A percentile compares a stretch with the other conserved stretches of the same genome.
These are phyloP conservation scores for Sporothrix humicola DNA, from an alignment of 2,329 filamentous ascomycete species.

Conservation along the genomic window DNA sequence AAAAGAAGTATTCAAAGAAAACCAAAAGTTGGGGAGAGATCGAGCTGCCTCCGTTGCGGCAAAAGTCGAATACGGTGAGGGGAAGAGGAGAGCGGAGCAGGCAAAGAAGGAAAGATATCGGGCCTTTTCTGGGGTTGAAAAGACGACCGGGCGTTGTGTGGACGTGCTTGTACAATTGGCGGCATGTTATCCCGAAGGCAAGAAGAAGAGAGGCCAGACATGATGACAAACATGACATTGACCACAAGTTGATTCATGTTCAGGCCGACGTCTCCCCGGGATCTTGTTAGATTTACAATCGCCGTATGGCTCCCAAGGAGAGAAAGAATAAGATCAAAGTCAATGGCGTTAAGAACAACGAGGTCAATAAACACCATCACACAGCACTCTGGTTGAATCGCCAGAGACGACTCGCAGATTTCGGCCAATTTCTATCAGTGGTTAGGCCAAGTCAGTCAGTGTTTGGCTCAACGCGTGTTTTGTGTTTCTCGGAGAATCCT, in stretches of 20 bases:
- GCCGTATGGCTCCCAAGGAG: too few relatives aligned
- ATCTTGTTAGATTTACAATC: too few relatives aligned
- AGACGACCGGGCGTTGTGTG: too few relatives aligned
- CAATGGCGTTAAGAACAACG: neutral
- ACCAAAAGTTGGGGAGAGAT: neutral
- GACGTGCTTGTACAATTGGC: neutral
- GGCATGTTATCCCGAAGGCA: too few relatives aligned
- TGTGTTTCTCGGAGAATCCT: neutral
- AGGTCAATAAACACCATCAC: neutral
- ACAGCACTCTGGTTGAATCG: neutral
- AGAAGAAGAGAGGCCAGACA: too few relatives aligned
- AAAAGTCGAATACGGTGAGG: conserved; percentile 18
- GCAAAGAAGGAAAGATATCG: neutral
- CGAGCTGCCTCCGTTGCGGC: neutral
- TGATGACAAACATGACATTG: too few relatives aligned
- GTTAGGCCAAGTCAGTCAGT: too few relatives aligned
- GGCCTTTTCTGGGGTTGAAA: conserved; percentile 9
- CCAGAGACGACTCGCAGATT: conserved; percentile 2
- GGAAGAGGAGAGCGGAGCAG: neutral
- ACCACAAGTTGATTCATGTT: too few relatives aligned
- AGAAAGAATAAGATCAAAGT: neutral
- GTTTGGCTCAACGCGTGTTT: too few relatives aligned
- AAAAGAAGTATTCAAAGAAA: too few relatives aligned
- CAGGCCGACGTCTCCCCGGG: too few relatives aligned
- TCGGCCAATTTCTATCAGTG: neutral